Evolutionary conservation across 352 stramenopile genomes (phyloP).

Genomic region (Thraustochytrium striatum): DNA sequence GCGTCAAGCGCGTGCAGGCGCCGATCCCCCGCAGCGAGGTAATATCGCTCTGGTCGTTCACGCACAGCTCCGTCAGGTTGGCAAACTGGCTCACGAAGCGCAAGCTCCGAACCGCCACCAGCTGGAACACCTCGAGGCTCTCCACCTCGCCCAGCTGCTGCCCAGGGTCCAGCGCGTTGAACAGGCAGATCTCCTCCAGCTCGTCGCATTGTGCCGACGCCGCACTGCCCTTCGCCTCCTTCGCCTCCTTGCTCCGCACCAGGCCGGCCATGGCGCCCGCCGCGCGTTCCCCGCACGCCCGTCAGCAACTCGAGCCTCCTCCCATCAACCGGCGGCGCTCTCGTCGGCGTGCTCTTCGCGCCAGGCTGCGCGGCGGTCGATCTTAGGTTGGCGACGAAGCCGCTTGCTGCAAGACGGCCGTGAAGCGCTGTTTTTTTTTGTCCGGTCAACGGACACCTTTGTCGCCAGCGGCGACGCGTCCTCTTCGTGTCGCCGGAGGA

Average conservation of each 20-base stretch:
- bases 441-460: too few relatives aligned
- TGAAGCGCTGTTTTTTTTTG: too few relatives aligned
- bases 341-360: too few relatives aligned
- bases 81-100: not conserved
- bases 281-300: too few relatives aligned
- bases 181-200: not conserved
- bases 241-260: not conserved
- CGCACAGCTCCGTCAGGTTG: constrained; percentile 54
- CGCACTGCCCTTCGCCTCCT: not conserved
- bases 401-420: too few relatives aligned
- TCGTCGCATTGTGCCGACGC: not conserved
- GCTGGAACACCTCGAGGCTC: constrained; percentile 26
- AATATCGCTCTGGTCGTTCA: constrained; percentile 55
- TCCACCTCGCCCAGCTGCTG: not conserved
- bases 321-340: too few relatives aligned
- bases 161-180: not conserved
- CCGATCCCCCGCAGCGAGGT: not conserved
- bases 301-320: too few relatives aligned
- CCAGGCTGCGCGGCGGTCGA: too few relatives aligned
- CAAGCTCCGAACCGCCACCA: not conserved
- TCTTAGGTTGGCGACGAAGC: too few relatives aligned
- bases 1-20: constrained; percentile 29
- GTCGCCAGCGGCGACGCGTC: too few relatives aligned
- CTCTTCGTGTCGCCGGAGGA: too few relatives aligned
- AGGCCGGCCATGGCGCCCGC: not conserved